These are phyloP conservation scores for Dryas drummondii DNA, from an alignment of 306 rosid genomes.

Conservation along the genomic window DNA sequence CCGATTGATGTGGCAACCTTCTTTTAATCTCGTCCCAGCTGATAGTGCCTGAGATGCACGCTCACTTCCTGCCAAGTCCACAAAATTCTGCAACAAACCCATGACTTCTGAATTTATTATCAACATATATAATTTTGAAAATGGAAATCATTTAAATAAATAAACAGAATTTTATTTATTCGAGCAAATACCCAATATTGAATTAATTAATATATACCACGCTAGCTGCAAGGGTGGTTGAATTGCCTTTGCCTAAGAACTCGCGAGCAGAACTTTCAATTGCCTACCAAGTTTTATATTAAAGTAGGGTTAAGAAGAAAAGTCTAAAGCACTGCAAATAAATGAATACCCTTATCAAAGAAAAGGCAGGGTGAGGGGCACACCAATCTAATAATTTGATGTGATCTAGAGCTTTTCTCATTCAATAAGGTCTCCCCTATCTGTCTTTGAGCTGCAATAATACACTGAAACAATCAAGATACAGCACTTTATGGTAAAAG, in stretches of 20 bases:
- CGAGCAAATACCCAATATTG: slow-evolving; percentile 17
- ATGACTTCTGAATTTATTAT: background rate
- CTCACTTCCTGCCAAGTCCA: slow-evolving; percentile 98
- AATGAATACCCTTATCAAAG: slow-evolving; percentile 5
- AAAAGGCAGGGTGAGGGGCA: slow-evolving; percentile 18
- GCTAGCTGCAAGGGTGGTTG: slow-evolving; percentile 83
- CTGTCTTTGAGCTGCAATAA: slow-evolving; percentile 88
- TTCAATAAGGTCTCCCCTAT: slow-evolving; percentile 93
- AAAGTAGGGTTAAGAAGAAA: slow-evolving; percentile 13
- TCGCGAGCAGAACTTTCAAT: slow-evolving; percentile 97
- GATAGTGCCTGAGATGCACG: slow-evolving; percentile 96
- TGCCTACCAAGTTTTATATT: slow-evolving; percentile 55
- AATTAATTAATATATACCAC: slow-evolving; percentile 61
- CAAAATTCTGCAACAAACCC: slow-evolving; percentile 75
- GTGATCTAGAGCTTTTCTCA: slow-evolving; percentile 97
- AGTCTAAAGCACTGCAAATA: slow-evolving; percentile 20
- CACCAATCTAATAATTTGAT: slow-evolving; percentile 93
- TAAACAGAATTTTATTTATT: background rate
- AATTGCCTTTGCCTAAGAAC: slow-evolving; percentile 91
- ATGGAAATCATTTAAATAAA: background rate
- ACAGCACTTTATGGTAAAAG: slow-evolving; percentile 22
- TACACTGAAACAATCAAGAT: slow-evolving; percentile 10
- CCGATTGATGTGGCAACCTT: slow-evolving; percentile 98
- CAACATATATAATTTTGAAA: slow-evolving; percentile 1
- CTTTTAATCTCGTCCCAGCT: slow-evolving; percentile 91